phyloP scores from a whole-genome alignment of 768 basidiomycete genomes.

The Pseudohyphozyma bogoriensis region DNA sequence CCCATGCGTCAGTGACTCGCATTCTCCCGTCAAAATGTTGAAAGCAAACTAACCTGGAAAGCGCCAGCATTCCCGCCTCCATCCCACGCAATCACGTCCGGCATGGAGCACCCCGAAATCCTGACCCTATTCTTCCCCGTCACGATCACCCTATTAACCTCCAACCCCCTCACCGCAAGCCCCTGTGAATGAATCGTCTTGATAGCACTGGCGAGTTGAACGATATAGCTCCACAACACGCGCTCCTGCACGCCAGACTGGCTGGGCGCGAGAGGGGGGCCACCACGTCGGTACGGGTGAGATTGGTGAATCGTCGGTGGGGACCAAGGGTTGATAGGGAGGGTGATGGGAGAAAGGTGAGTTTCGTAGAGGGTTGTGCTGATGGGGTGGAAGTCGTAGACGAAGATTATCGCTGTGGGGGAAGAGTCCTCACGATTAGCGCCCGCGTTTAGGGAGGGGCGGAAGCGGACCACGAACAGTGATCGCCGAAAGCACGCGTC shows the following conservation, averaged over 20 bases:
- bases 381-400: slow-evolving; percentile 78
- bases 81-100: slow-evolving; percentile 75
- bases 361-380: slow-evolving; percentile 66
- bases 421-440: neutral
- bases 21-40: neutral
- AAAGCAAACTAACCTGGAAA: slow-evolving; percentile 43
- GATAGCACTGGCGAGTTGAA: slow-evolving; percentile 58
- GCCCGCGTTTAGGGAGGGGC: neutral
- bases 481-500: slow-evolving; percentile 80
- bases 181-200: slow-evolving; percentile 74
- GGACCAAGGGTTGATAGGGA: slow-evolving; percentile 30
- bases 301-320: slow-evolving; percentile 37
- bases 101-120: slow-evolving; percentile 73
- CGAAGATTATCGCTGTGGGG: slow-evolving; percentile 71
- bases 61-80: slow-evolving; percentile 48
- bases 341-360: slow-evolving; percentile 49
- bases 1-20: slow-evolving; percentile 57
- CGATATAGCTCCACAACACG: slow-evolving; percentile 81
- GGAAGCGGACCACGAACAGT: slow-evolving; percentile 51
- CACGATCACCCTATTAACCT: slow-evolving; percentile 73
- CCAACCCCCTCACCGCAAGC: slow-evolving; percentile 68
- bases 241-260: slow-evolving; percentile 56
- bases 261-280: slow-evolving; percentile 45
- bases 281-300: slow-evolving; percentile 73
- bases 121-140: slow-evolving; percentile 84